These are phyloP conservation scores for Colletotrichum tropicicola DNA, from an alignment of 2,329 filamentous ascomycete species.

Conservation along the genomic window DNA sequence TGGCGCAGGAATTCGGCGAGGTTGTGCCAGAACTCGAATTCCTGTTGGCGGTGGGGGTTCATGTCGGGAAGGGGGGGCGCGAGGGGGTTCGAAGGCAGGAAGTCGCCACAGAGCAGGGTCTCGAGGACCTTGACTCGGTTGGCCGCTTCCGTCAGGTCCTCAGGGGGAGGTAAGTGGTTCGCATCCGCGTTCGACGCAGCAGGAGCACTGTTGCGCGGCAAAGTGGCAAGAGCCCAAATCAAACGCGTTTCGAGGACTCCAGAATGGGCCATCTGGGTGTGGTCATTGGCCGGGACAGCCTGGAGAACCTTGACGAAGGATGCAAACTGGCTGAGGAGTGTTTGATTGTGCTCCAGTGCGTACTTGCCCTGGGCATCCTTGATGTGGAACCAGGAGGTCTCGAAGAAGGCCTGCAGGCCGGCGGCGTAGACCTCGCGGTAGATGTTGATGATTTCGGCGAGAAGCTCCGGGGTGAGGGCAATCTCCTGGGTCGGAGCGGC, in stretches of 20 bases:
- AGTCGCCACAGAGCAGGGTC: constrained; percentile 77
- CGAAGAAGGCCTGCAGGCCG: constrained; percentile 79
- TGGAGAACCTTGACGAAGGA: constrained; percentile 68
- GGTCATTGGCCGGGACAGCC: constrained; percentile 58
- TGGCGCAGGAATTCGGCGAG: constrained; percentile 73
- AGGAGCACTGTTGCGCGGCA: constrained; percentile 50
- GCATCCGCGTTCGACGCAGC: constrained; percentile 45
- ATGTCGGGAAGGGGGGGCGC: constrained; percentile 57
- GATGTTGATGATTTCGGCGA: constrained; percentile 75
- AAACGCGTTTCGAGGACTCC: constrained; percentile 65
- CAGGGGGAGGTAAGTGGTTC: constrained; percentile 56
- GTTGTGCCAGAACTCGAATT: constrained; percentile 84
- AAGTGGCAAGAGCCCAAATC: constrained; percentile 67
- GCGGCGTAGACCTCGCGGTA: constrained; percentile 81
- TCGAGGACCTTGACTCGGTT: constrained; percentile 81
- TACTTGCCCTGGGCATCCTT: constrained; percentile 51
- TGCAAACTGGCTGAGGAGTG: constrained; percentile 72
- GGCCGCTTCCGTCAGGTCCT: constrained; percentile 70
- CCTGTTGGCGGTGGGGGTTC: constrained; percentile 65
- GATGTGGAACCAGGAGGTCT: constrained; percentile 82
- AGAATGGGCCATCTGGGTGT: constrained; percentile 61
- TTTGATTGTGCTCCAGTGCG: constrained; percentile 60
- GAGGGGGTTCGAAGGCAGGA: constrained; percentile 66
- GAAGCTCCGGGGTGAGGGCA: constrained; percentile 57
- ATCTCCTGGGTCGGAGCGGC: constrained; percentile 64